Evolutionary conservation across 805 yeast species (phyloP), one percentile per base, ranked within the genome.

Genomic region (Yarrowia divulgata): DNA sequence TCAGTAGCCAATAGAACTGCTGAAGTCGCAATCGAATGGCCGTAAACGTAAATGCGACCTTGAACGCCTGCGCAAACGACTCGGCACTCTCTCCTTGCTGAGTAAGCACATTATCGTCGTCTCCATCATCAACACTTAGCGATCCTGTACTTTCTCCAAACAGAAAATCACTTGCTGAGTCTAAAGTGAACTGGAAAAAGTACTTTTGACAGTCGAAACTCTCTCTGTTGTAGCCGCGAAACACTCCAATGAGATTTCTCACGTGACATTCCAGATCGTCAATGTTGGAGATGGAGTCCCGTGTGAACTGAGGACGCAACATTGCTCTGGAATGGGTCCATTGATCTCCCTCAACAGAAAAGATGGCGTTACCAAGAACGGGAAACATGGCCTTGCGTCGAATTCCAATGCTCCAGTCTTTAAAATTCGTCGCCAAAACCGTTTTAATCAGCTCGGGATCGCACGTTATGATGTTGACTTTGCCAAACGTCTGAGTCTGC

Each of bases 291-390:
- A 76, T 73, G 39, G 74, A 74, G 23, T 75, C 76, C 1, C 74
- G 70, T 29, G 73, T 66, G 68, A 76, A 76, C 71, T 75, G 78
- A 1, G 78, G 78, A 16, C 77, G 73, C 63, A 76, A 69, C 71
- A 76, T 39, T 9, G 77, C 71, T 29, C 78, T 73, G 37, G 76
- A 73, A 71, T 76, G 78, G 67, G 73, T 73, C 78, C 78, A 76
- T 19, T 73, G 75, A n/a, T 73, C 73, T 34, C 78, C 78, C 19
- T 73, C 71, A 14, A 73, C 72, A 5, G 77, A 74, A 69, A 76
- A 76, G 32, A 76, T 74, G 8, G 78, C 78, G 29, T 74, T 72
- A 19, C 77, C 77, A 16, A 76, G 71, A 35, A 75, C 58, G 1
- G 73, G 71, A 32, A 63, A 63, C 68, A 63, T 63, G 46, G 68